These are phyloP conservation scores for Ceratobasidium sp. DNA, from an alignment of 1,284 basidiomycete genomes.

Conservation along the genomic window DNA sequence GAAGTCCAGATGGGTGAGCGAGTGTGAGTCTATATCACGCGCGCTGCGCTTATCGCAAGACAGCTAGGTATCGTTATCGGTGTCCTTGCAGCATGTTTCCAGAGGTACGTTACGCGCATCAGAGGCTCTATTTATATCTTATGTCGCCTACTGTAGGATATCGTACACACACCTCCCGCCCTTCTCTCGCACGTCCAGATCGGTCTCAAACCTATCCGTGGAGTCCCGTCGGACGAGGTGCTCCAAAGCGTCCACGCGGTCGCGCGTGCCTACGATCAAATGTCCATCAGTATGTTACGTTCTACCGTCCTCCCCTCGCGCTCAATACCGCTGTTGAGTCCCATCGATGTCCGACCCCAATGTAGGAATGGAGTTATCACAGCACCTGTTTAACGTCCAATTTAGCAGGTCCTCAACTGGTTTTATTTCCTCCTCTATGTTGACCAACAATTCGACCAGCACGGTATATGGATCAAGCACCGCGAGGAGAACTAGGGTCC, in stretches of 20 bases:
- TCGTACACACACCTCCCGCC: neutral
- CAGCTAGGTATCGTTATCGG: constrained; percentile 3
- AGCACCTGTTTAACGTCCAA: constrained; percentile 19
- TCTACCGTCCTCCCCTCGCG: neutral
- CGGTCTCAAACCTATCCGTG: neutral
- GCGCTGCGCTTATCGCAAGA: no score
- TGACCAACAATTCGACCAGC: neutral
- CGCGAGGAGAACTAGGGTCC: no score
- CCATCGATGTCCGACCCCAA: neutral
- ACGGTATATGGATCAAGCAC: no score
- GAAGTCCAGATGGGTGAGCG: constrained; percentile 6
- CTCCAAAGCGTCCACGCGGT: neutral
- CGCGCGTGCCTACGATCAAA: neutral
- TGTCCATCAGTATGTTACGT: neutral
- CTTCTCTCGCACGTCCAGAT: neutral
- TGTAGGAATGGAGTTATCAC: neutral
- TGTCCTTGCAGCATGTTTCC: neutral
- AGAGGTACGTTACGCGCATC: neutral
- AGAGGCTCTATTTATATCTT: no score
- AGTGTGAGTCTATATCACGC: neutral
- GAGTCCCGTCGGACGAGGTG: neutral
- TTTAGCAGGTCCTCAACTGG: constrained; percentile 9
- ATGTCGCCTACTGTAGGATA: neutral
- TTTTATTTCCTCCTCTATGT: neutral
- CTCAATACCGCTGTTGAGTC: neutral